These are phyloP conservation scores for Xerocomellus intermedius DNA, from an alignment of 768 basidiomycete species.

Conservation along the genomic window DNA sequence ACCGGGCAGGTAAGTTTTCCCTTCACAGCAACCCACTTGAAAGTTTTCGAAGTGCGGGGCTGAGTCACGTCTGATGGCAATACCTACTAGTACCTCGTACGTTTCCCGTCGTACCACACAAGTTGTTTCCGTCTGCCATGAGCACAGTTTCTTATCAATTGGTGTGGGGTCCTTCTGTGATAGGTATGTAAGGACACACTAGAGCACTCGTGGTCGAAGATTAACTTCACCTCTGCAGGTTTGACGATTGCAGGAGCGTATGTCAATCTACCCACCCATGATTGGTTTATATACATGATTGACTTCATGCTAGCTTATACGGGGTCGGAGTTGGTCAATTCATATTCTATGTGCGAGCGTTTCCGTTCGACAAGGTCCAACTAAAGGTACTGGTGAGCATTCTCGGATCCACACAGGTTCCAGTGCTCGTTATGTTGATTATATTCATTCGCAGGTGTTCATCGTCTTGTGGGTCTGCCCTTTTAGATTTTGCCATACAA, in stretches of 20 bases:
- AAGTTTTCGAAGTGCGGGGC: too few relatives aligned
- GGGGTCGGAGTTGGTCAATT: conserved; percentile 19
- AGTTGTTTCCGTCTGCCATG: conserved; percentile 5
- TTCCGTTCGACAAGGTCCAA: conserved; percentile 12
- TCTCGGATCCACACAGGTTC: neutral
- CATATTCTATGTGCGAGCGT: conserved; percentile 15
- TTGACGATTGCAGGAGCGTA: conserved; percentile 12
- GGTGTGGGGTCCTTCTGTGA: conserved; percentile 16
- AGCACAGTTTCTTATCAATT: neutral
- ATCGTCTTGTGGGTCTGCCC: conserved; percentile 7
- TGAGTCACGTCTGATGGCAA: too few relatives aligned
- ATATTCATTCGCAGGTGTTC: neutral
- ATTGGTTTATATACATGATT: neutral
- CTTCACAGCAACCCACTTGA: too few relatives aligned
- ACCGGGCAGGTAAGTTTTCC: too few relatives aligned
- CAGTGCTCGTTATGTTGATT: neutral
- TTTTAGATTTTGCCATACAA: too few relatives aligned
- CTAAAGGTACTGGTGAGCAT: conserved; percentile 17
- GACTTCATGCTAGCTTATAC: conserved; percentile 15
- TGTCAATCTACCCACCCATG: neutral
- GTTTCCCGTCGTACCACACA: neutral
- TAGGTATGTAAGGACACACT: conserved; percentile 9
- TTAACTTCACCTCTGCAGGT: conserved; percentile 22
- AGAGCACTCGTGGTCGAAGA: neutral
- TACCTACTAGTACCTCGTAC: too few relatives aligned